Base-by-base conservation (phyloP, 2,329 filamentous ascomycete genomes). In the Penicillium hordei region DNA sequence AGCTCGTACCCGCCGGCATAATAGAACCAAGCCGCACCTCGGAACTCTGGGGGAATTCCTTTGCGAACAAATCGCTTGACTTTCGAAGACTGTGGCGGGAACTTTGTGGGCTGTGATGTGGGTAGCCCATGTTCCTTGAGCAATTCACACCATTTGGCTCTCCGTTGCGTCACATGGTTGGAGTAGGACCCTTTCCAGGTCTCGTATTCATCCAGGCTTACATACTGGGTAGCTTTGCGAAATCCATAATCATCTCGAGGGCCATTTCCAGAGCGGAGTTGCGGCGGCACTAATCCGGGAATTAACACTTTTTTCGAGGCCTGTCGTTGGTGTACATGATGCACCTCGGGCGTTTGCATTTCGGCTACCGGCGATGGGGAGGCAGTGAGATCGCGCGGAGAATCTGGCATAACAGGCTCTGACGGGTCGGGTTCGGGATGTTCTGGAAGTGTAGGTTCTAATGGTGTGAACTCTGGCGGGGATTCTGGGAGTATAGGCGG, bases 11-110 rank as follows among this genome's bases (percentile, higher is more conserved):
- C 93, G 21, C 91, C 91, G 12, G 92, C 91, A 72, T 97, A 97
- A 78, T 90, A 97, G 74, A 96, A 97, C 93, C 93, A 97, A 45
- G 93, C 93, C 6, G 90, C 89, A n/a, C 93, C 93, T 68, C 93
- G 86, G 86, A 92, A 96, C 64, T 96, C 91, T 0, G 93, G 91
- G 3, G 93, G 93, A 49, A 97, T 93, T 17, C 93, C 93, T 75
- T 97, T 97, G 51, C 93, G 87, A 48, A 96, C 85, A 71, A 94
- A 97, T 19, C 92, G 85, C 76, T 95, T 96, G 43, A 94, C 86
- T 75, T 95, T 96, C 45, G 87, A 85, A 49, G 87, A 90, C 52
- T 87, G 89, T 1, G 88, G 83, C 0, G 93, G 93, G 65, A 97
- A 97, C 2, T 86, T 83, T 38, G 84, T 86, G 1, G 91, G 93